Base-by-base conservation (phyloP, 805 yeast genomes). In the Priceomyces haplophilus region DNA sequence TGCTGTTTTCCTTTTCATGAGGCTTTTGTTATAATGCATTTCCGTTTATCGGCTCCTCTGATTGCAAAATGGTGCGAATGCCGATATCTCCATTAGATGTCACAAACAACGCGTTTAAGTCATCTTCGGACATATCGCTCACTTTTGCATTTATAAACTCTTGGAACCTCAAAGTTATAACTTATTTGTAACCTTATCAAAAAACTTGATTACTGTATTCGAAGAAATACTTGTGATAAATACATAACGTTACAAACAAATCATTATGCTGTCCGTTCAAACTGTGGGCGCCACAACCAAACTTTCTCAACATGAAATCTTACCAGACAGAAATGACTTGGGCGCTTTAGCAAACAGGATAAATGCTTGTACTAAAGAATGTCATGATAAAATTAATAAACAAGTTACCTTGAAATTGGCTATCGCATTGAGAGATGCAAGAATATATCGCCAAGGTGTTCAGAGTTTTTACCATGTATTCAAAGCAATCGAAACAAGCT, bases 281-380 rank as follows among this genome's bases (percentile, higher is more conserved):
- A 34, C 44, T 16, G 44, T 40, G n/a, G 61, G 57, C 38, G 56
- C 66, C 36, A 62, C 65, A 39, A 58, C 69, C 42, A 65, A 64
- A 42, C 51, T 64, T 36, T 51, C 54, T 29, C 69, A 65, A 45
- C 62, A 59, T 40, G 86, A 82, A 56, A 76, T 82, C 25, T 74
- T 87, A 24, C 96, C 96, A 2, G 72, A 79, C n/a, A 83, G 83
- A 43, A 76, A 78, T n/a, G 95, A 87, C 58, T 67, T 82, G 13
- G 95, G 90, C 19, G 95, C 95, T 5, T 69, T 87, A 40, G 95
- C 82, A 37, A 88, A 88, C 72, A 71, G 96, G 58, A 87, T 88
- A 56, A 87, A 87, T 61, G 58, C 61, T 37, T 83, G 80, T 54
- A 87, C 95, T 2, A 72, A 82, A 47, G 63, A 69, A 13, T 71